These are phyloP conservation scores for Sechiopsis laciniata DNA, from an alignment of 306 rosid species.

Conservation along the genomic window DNA sequence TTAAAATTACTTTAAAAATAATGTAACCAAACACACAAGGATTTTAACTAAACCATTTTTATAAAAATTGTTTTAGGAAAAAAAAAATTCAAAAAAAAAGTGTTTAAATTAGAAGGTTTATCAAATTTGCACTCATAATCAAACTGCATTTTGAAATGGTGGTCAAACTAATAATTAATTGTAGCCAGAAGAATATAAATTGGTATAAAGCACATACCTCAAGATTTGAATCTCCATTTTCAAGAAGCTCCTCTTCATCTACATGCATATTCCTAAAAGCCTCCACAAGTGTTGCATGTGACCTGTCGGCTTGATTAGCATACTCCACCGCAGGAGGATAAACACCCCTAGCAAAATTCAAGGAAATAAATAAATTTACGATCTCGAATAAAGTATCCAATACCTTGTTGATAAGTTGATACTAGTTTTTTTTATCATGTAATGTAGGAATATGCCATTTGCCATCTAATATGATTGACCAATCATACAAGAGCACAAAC, in stretches of 20 bases:
- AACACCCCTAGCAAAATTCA: constrained; percentile 43
- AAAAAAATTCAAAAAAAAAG: no score
- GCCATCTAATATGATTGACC: not conserved
- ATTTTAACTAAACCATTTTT: not conserved
- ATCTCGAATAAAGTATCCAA: constrained; percentile 14
- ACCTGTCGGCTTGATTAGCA: constrained; percentile 48
- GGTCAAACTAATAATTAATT: not conserved
- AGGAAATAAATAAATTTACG: constrained; percentile 20
- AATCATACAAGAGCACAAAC: not conserved
- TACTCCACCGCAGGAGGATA: constrained; percentile 72
- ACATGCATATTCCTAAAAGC: constrained; percentile 70
- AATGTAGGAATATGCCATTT: not conserved
- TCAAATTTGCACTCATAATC: not conserved
- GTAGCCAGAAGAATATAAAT: constrained; percentile 3
- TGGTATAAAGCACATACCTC: constrained; percentile 45
- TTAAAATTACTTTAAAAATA: no score
- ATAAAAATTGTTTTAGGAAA: not conserved
- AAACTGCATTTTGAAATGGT: not conserved
- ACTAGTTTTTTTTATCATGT: not conserved
- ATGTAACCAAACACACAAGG: not conserved
- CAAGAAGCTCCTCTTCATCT: constrained; percentile 56
- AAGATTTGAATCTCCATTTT: constrained; percentile 62
- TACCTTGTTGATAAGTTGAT: not conserved
- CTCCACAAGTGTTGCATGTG: constrained; percentile 61
- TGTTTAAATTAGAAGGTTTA: not conserved